phyloP scores from a whole-genome alignment of 352 stramenopile species.

The Pythium volutum region DNA sequence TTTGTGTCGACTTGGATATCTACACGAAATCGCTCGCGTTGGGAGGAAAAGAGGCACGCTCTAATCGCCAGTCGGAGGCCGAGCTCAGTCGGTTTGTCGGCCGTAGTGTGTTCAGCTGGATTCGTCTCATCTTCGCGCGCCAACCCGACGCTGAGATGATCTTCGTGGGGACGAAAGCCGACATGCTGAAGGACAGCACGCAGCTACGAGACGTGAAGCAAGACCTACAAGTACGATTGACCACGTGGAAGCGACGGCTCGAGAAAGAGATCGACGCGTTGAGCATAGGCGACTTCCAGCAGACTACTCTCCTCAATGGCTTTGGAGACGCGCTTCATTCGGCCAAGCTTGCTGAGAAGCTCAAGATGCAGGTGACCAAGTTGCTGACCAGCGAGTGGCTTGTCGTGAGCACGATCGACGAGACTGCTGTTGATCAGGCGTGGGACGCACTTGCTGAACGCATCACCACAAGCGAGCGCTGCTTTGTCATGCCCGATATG shows the following conservation, averaged over 20 bases:
- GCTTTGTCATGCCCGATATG: slow-evolving; percentile 12
- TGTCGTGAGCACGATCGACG: slow-evolving; percentile 8
- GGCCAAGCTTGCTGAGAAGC: not conserved
- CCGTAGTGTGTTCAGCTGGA: slow-evolving; percentile 6
- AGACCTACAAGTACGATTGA: slow-evolving; percentile 7
- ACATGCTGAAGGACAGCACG: not conserved
- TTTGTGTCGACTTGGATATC: not conserved
- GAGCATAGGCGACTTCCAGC: not conserved
- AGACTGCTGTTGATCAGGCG: slow-evolving; percentile 5
- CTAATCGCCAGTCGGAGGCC: not conserved
- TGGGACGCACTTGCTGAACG: not conserved
- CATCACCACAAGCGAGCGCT: slow-evolving; percentile 4
- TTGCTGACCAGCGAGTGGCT: not conserved
- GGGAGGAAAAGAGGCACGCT: not conserved
- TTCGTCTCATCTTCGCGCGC: slow-evolving; percentile 12
- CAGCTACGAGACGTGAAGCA: not conserved
- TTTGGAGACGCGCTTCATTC: not conserved
- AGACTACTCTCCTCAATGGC: not conserved
- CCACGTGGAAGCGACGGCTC: not conserved
- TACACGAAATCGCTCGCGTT: not conserved
- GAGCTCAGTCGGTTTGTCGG: slow-evolving; percentile 6
- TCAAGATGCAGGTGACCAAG: slow-evolving; percentile 5
- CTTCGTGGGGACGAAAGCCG: slow-evolving; percentile 10
- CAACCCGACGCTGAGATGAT: slow-evolving; percentile 12
- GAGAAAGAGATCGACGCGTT: not conserved